phyloP scores from a whole-genome alignment of 371 early-diverging fungal species.

The Mucor irregularis region DNA sequence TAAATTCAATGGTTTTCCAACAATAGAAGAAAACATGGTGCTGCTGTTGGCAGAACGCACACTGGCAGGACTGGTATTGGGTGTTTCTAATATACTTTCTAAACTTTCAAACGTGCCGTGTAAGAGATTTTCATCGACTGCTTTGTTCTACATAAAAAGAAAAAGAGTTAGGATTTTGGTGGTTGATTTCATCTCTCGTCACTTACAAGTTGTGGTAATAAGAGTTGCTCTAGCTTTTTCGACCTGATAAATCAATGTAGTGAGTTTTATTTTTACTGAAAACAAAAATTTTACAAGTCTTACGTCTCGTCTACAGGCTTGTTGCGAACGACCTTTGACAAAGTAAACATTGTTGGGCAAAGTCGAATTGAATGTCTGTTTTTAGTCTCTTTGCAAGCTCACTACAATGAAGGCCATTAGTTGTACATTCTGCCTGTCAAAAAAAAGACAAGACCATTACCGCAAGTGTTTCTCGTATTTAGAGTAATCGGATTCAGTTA shows the following conservation, averaged over 20 bases:
- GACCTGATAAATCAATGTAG: not conserved
- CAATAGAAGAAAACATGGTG: too few species aligned
- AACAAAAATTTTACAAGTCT: not conserved
- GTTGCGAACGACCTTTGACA: conserved; percentile 21
- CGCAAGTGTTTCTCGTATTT: not conserved
- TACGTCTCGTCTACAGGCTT: conserved; percentile 20
- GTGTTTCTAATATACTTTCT: not conserved
- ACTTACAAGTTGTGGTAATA: conserved; percentile 14
- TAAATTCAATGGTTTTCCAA: conserved; percentile 13
- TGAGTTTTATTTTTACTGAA: too few species aligned
- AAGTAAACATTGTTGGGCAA: conserved; percentile 21
- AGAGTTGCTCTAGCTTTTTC: too few species aligned
- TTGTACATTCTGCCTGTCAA: not conserved
- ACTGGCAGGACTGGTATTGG: not conserved
- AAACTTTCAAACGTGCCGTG: conserved; percentile 13
- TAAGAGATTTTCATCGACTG: conserved; percentile 7
- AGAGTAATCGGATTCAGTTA: not conserved
- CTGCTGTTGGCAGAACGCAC: not conserved
- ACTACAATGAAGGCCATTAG: not conserved
- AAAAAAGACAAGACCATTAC: not conserved
- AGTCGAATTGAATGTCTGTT: conserved; percentile 10
- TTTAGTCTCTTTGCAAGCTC: conserved; percentile 8
- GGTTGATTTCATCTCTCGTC: not conserved
- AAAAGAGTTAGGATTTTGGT: not conserved
- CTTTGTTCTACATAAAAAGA: not conserved